Base-by-base conservation (phyloP, 2,329 filamentous ascomycete genomes). In the Orbilia quercus region DNA sequence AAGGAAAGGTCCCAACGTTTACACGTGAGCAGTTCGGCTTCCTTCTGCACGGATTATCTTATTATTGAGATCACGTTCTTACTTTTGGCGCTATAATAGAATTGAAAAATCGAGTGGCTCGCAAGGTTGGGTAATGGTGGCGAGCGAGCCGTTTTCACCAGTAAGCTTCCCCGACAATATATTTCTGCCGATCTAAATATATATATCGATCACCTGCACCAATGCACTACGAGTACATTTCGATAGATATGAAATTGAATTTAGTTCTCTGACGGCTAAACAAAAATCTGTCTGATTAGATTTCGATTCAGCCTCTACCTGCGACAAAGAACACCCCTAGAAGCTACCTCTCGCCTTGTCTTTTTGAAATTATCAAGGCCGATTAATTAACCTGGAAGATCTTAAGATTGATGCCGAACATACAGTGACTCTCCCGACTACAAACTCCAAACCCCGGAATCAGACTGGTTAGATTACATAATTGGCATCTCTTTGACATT, bases 321-420 rank as follows among this genome's bases (percentile, higher is more conserved):
- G 47, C 25, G n/a, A 62, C 64, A 2, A 54, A 54, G 42, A 48
- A 25, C 31, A 28, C 47, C 16, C 55, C 64, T 25, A 48, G 47
- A 7, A 25, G 40, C 22, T 62, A 54, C 31, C 48, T 62, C 7
- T 47, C 64, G 14, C 54, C 55, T 14, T 60, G 20, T 16, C 55
- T 69, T 5, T 69, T 60, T 18, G 38, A 69, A 25, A 60, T 69
- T 40, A 55, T 25, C 0, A 69, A 50, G 22, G 48, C 53, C 38
- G 55, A 69, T n/a, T n/a, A n/a, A n/a, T n/a, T n/a, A n/a, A n/a
- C n/a, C n/a, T n/a, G n/a, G n/a, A n/a, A n/a, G n/a, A n/a, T n/a
- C n/a, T n/a, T n/a, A n/a, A n/a, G n/a, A n/a, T n/a, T n/a, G n/a
- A n/a, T n/a, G n/a, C n/a, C n/a, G n/a, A n/a, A n/a, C n/a, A n/a